Conservation (phyloP, 202 grass and related monocot species). For the Digitaria exilis region DNA sequence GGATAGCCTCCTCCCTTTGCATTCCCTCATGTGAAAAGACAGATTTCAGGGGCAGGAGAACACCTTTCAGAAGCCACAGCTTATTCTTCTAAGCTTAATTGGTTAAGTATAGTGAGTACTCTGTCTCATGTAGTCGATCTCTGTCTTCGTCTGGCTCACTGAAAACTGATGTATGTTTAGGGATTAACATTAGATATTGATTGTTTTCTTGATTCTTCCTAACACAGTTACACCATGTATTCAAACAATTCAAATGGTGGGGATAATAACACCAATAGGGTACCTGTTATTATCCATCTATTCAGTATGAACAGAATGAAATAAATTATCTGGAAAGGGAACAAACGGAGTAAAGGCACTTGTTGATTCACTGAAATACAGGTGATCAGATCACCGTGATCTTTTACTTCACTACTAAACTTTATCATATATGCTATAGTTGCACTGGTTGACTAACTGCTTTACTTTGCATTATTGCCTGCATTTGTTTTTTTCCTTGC, state of each 20-base stretch:
- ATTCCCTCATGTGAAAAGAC: background rate
- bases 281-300: background rate
- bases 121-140: conserved; percentile 10
- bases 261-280: background rate
- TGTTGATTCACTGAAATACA: background rate
- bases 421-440: conserved; percentile 13
- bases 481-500: background rate
- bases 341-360: background rate
- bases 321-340: background rate
- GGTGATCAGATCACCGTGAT: no score
- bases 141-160: background rate
- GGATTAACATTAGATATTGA: conserved; percentile 3
- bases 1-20: conserved; percentile 1
- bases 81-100: background rate
- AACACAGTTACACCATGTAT: background rate
- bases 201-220: background rate
- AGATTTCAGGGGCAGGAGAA: background rate
- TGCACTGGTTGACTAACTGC: background rate
- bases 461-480: background rate
- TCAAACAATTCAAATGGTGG: background rate
- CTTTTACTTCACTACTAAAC: background rate
- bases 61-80: background rate
- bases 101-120: conserved; percentile 20
- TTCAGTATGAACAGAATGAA: background rate
- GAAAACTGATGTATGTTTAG: conserved; percentile 11